Percentiles rank a stretch among this genome's conserved stretches.
These are phyloP conservation scores for Penicillium sp. DNA, from an alignment of 2,329 filamentous ascomycete genomes.

Conservation along the genomic window DNA sequence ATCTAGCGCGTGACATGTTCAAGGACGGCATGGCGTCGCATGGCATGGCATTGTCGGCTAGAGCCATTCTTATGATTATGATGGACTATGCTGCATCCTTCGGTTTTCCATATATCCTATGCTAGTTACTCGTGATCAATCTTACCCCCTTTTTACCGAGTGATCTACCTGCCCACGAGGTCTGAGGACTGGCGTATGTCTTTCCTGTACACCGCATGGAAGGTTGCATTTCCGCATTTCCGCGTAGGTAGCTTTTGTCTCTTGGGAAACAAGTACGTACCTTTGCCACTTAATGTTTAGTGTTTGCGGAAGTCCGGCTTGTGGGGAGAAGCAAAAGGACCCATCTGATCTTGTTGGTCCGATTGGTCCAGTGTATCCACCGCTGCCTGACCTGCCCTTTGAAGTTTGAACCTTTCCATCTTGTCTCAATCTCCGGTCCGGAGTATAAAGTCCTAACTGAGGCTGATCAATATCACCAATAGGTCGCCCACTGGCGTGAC, in stretches of 20 bases:
- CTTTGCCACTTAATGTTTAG: background rate
- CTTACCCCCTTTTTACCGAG: background rate
- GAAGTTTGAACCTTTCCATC: background rate
- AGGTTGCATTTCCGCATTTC: background rate
- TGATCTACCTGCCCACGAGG: background rate
- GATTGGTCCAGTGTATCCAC: background rate
- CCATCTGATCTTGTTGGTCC: background rate
- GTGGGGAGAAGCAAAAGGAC: background rate
- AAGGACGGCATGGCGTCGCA: background rate
- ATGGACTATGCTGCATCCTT: background rate
- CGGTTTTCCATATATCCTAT: background rate
- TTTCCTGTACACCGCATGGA: background rate
- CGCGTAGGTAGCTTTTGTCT: no score
- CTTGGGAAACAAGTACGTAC: background rate
- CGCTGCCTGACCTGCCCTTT: background rate
- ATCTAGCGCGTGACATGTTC: background rate
- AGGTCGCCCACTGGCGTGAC: background rate
- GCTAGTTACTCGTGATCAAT: background rate
- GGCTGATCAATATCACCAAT: background rate
- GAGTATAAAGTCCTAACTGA: background rate
- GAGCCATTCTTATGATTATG: background rate
- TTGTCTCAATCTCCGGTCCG: background rate
- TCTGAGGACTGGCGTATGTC: background rate
- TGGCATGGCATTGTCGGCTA: background rate
- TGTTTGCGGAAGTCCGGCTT: background rate